phyloP scores from a whole-genome alignment of 2,329 filamentous ascomycete species.

The Neoarthrinium moseri region DNA sequence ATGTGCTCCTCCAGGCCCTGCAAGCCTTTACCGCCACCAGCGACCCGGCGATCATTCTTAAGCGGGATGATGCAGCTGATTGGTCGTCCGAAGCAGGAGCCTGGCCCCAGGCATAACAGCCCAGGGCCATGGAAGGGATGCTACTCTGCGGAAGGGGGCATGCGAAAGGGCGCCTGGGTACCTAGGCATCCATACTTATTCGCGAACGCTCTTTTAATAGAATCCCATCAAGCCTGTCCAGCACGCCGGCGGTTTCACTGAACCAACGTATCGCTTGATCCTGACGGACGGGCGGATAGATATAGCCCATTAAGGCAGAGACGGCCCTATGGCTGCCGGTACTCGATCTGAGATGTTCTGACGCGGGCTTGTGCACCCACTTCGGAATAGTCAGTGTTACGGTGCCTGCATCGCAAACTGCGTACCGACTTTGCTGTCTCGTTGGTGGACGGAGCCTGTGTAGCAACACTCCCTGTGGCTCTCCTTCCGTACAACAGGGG shows the following conservation, averaged over 20 bases:
- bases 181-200: too few species aligned
- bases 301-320: too few species aligned
- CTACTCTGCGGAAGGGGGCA: too few species aligned
- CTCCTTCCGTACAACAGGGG: neutral
- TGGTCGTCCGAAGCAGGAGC: slow-evolving; percentile 16
- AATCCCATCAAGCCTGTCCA: slow-evolving; percentile 13
- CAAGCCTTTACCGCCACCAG: slow-evolving; percentile 5
- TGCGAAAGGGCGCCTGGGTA: too few species aligned
- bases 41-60: slow-evolving; percentile 20
- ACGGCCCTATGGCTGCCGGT: too few species aligned
- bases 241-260: slow-evolving; percentile 10
- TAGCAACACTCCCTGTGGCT: neutral
- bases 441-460: neutral
- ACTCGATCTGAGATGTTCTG: too few species aligned
- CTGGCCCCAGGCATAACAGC: slow-evolving; percentile 12
- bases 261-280: too few species aligned
- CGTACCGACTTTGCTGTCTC: neutral
- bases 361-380: slow-evolving; percentile 1
- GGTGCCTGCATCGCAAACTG: neutral
- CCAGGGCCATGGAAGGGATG: slow-evolving; percentile 10
- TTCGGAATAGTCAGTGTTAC: neutral
- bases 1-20: slow-evolving; percentile 17
- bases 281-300: too few species aligned
- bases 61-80: slow-evolving; percentile 21
- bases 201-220: slow-evolving; percentile 23